Evolutionary conservation across 2,329 filamentous ascomycete species (phyloP), one percentile per base, ranked within the genome.

Genomic region (Epicoccum sorghinum): DNA sequence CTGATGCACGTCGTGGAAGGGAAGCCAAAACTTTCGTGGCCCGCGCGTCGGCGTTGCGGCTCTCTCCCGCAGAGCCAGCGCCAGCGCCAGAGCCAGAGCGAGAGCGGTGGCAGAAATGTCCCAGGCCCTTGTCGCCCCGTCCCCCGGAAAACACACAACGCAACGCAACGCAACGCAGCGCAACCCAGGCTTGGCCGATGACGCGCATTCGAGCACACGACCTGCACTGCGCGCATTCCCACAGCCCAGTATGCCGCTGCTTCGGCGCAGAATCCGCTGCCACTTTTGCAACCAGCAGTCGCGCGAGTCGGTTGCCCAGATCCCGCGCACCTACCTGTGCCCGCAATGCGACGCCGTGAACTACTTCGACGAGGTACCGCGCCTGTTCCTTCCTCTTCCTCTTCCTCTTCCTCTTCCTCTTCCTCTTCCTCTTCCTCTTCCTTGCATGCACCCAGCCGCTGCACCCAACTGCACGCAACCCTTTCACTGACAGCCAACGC

Each of bases 281-380:
- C 69, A 70, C 47, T 73, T 71, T 49, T 75, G 72, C 61, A 70
- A 69, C 29, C 39, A 53, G 24, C 57, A 60, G 44, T 66, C 67
- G 33, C 62, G 59, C 12, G 66, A 67, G 27, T 49, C 57, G 24
- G 55, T 66, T 8, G 40, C 58, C 7, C 65, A 66, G 12, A 53
- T 68, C 36, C 61, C 67, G 7, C 57, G 54, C 9, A 53, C 56
- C 25, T 74, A 66, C 54, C 50, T 62, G 22, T 74, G 73, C 75
- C 77, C 83, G 18, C 79, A 83, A 57, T 99, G 95, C 79, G 90
- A 95, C 66, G 90, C 93, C 14, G 86, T 88, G 55, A 99, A 98
- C 75, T 90, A 91, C 77, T 80, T 97, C 29, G 95, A 99, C 72
- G 83, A 93, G 79, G 92, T 95, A 78, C 37, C 7, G 7, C 13